Evolutionary conservation across 73 alveolate species (phyloP).

Genomic region (Paraurostyla sp.): DNA sequence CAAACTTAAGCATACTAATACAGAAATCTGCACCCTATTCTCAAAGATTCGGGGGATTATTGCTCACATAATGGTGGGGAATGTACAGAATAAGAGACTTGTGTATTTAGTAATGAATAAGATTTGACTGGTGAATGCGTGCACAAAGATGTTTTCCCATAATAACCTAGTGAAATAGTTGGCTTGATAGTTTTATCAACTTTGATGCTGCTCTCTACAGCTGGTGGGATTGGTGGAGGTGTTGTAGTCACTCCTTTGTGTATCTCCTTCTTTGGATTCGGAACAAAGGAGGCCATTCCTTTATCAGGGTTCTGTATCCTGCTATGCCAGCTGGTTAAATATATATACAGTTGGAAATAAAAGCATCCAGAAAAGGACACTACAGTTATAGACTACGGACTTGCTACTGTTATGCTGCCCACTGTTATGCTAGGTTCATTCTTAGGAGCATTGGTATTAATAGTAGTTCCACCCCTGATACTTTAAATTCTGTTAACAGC

Average conservation of each 20-base stretch:
- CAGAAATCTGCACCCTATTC: too few relatives aligned
- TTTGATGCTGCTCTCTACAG: conserved; percentile 39
- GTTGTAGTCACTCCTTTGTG: conserved; percentile 46
- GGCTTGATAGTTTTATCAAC: conserved; percentile 50
- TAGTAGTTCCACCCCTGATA: too few relatives aligned
- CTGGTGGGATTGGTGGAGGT: conserved; percentile 83
- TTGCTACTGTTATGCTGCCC: too few relatives aligned
- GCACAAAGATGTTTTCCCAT: conserved; percentile 65
- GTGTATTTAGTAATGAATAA: too few relatives aligned
- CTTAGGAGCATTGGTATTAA: too few relatives aligned
- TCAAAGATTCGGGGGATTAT: too few relatives aligned
- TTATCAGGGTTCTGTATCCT: conserved; percentile 12
- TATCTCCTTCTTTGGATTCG: conserved; percentile 21
- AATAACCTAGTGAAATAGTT: conserved; percentile 4
- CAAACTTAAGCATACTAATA: too few relatives aligned
- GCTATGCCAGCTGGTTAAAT: conserved; percentile 3
- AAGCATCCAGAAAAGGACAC: conserved; percentile 55
- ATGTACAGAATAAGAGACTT: too few relatives aligned
- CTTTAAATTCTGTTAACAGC: too few relatives aligned
- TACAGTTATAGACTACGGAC: too few relatives aligned
- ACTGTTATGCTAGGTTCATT: too few relatives aligned
- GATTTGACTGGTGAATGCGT: background rate
- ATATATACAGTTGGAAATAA: background rate
- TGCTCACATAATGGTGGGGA: too few relatives aligned
- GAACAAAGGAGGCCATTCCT: conserved; percentile 48